Evolutionary conservation across 352 stramenopile species (phyloP).

Genomic region (Pythium phragmitis): DNA sequence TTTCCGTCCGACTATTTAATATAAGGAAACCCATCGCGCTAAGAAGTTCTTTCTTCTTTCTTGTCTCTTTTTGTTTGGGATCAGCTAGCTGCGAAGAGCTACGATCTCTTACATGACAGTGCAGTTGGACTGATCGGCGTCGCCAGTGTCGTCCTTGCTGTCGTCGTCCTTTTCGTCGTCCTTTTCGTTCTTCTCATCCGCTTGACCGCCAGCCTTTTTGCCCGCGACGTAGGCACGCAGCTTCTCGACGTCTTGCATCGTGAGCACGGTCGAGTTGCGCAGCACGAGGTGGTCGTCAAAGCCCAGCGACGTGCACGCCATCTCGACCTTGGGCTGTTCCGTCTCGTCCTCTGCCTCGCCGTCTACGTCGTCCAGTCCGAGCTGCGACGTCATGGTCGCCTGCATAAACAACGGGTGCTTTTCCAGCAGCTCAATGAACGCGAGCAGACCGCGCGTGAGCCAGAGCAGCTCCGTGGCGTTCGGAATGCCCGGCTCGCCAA

Average conservation of each 20-base stretch:
- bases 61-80: no score
- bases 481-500: slow-evolving; percentile 63
- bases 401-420: slow-evolving; percentile 78
- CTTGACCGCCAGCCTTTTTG: slow-evolving; percentile 12
- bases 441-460: slow-evolving; percentile 63
- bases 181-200: not conserved
- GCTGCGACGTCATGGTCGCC: slow-evolving; percentile 51
- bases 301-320: slow-evolving; percentile 57
- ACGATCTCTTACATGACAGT: slow-evolving; percentile 7
- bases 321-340: slow-evolving; percentile 53
- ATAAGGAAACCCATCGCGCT: not conserved
- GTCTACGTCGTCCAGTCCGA: slow-evolving; percentile 52
- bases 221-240: slow-evolving; percentile 48
- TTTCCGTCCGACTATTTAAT: slow-evolving; percentile 13
- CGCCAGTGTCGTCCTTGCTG: slow-evolving; percentile 19
- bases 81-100: no score
- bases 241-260: slow-evolving; percentile 68
- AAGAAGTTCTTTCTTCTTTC: not conserved
- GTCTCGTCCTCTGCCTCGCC: slow-evolving; percentile 35
- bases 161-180: slow-evolving; percentile 15
- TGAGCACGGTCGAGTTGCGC: slow-evolving; percentile 80
- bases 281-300: slow-evolving; percentile 66
- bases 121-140: slow-evolving; percentile 9
- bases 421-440: slow-evolving; percentile 61
- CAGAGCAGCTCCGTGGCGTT: slow-evolving; percentile 66